Conservation (phyloP, 2,329 filamentous ascomycete species). For the Monosporascus sp. region DNA sequence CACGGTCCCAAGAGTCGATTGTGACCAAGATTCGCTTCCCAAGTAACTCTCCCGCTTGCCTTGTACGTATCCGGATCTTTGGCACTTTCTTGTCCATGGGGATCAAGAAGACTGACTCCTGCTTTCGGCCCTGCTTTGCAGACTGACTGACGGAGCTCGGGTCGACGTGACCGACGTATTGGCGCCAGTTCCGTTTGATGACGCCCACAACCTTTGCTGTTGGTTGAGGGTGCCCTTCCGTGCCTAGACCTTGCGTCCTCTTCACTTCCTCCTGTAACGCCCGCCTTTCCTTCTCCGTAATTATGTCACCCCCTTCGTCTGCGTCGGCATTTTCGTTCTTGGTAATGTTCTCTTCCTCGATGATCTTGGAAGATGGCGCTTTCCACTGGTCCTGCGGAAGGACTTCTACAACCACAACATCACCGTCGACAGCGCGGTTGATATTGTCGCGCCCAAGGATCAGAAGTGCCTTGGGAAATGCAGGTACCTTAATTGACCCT, state of each 20-base stretch:
- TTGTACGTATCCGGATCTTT: constrained; percentile 88
- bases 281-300: constrained; percentile 81
- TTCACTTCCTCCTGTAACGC: constrained; percentile 89
- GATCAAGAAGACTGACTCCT: constrained; percentile 90
- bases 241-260: constrained; percentile 69
- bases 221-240: constrained; percentile 76
- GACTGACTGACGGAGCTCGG: constrained; percentile 73
- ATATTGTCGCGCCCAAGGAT: constrained; percentile 92
- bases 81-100: constrained; percentile 98
- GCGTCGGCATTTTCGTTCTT: constrained; percentile 90
- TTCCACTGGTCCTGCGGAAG: constrained; percentile 96
- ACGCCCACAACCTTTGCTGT: constrained; percentile 90
- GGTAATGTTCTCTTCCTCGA: constrained; percentile 88
- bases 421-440: constrained; percentile 87
- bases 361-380: constrained; percentile 86
- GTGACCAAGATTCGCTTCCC: constrained; percentile 90
- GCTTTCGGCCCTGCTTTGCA: constrained; percentile 70
- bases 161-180: constrained; percentile 95
- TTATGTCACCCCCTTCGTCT: constrained; percentile 68
- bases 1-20: constrained; percentile 91
- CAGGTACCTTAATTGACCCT: constrained; percentile 81
- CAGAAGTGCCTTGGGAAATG: constrained; percentile 84
- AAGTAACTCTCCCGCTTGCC: constrained; percentile 81
- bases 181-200: constrained; percentile 93
- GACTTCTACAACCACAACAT: constrained; percentile 88